A percentile compares a stretch with the other conserved stretches of the same genome.
Conservation (phyloP, 2,329 filamentous ascomycete species). For the Arthrobotrys entomopaga region DNA sequence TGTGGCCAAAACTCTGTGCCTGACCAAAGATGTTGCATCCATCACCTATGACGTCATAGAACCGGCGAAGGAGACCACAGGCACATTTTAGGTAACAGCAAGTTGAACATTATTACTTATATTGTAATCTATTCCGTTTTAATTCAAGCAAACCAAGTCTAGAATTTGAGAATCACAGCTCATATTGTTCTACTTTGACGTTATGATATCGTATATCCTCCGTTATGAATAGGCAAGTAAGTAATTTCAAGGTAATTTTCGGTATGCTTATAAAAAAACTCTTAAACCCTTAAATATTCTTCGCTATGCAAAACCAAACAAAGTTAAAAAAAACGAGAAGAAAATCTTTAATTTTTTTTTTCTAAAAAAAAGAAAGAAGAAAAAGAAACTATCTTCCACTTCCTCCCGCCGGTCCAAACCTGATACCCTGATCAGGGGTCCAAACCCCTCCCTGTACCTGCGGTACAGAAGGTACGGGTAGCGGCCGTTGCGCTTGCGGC, state of each 20-base stretch:
- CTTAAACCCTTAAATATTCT: background rate
- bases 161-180: too few species aligned
- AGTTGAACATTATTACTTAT: background rate
- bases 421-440: constrained; percentile 83
- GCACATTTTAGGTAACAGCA: background rate
- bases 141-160: too few species aligned
- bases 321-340: background rate
- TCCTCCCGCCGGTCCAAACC: constrained; percentile 69
- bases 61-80: background rate
- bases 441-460: constrained; percentile 71
- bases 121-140: too few species aligned
- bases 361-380: background rate
- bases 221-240: too few species aligned
- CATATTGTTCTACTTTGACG: too few species aligned
- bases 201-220: too few species aligned
- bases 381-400: constrained; percentile 30
- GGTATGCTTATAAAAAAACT: too few species aligned
- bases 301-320: constrained; percentile 13
- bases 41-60: constrained; percentile 40
- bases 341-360: background rate
- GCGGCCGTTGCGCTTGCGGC: constrained; percentile 64
- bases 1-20: constrained; percentile 1
- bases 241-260: too few species aligned
- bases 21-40: constrained; percentile 2
- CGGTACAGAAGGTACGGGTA: constrained; percentile 61